Evolutionary conservation across 2,329 filamentous ascomycete species (phyloP), one percentile per base, ranked within the genome.

Genomic region (Scolecobasidium constrictum): DNA sequence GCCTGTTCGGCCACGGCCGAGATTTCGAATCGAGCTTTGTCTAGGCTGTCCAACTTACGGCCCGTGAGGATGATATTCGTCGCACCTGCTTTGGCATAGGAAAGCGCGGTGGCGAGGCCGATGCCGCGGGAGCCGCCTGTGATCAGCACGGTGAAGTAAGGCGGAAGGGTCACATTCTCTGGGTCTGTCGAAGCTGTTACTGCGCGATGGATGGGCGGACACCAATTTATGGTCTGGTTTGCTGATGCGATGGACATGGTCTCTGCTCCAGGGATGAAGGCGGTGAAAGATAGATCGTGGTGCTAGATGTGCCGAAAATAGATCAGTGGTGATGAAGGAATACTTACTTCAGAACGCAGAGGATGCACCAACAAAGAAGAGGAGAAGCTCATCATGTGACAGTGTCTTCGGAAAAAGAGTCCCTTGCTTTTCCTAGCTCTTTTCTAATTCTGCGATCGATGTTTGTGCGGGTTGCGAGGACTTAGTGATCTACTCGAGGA

Each of bases 71-170:
- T 26, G 11, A 39, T 39, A 12, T 6, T 7, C 17, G 37, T 26
- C 6, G 37, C 37, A 39, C 37, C 37, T 6, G 37, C 37, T 26
- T 39, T 19, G 12, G 37, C 37, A 26, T 39, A 39, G 6, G 37
- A 11, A 9, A 39, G 6, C 9, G 37, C 37, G 6, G 37, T 39
- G 11, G 37, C 11, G 21, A 11, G 37, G 9, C 37, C 37, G 17
- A 39, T 39, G 6, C 37, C 37, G 9, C 37, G 37, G 12, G 16
- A 20, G 9, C 11, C 6, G 7, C 37, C 37, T 9, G 19, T 39
- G 9, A 39, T 26, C 11, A 39, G 11, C 9, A 18, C 37, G 9
- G 22, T 16, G 17, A 39, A 39, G 12, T 7, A 11, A 21, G 11
- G 9, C 6, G 6, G 12, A 16, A 39, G 37, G 6, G 15, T 39